Conservation (phyloP, 805 yeast genomes). For the Lachancea sp. region DNA sequence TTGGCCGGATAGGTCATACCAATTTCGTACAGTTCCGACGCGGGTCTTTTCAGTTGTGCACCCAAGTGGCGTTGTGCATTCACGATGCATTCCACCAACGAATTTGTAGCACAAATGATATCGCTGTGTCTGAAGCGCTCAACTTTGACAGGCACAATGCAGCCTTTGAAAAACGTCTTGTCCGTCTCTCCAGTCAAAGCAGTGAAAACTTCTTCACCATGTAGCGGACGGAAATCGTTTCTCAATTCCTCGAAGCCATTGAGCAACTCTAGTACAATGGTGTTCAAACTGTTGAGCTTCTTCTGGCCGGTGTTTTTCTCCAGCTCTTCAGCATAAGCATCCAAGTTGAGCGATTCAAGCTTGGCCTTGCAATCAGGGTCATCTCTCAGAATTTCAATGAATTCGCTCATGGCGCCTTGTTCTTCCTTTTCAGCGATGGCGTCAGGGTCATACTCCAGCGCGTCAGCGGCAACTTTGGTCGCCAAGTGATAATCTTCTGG, state of each 20-base stretch:
- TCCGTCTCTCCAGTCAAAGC: slow-evolving; percentile 83
- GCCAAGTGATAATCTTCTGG: slow-evolving; percentile 97
- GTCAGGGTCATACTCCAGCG: slow-evolving; percentile 92
- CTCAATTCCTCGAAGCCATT: slow-evolving; percentile 85
- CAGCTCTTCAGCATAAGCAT: slow-evolving; percentile 87
- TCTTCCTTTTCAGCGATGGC: slow-evolving; percentile 59
- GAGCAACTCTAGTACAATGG: slow-evolving; percentile 58
- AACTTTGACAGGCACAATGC: slow-evolving; percentile 73
- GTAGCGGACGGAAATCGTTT: slow-evolving; percentile 57
- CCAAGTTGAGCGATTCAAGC: slow-evolving; percentile 80
- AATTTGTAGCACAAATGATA: slow-evolving; percentile 43
- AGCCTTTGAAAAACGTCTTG: slow-evolving; percentile 59
- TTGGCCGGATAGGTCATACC: slow-evolving; percentile 89
- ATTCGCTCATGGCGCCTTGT: slow-evolving; percentile 36
- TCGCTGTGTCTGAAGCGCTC: slow-evolving; percentile 39
- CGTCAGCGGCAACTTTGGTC: slow-evolving; percentile 96
- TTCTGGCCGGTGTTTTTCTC: slow-evolving; percentile 42
- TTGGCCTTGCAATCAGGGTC: slow-evolving; percentile 69
- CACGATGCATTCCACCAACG: slow-evolving; percentile 57
- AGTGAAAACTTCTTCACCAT: slow-evolving; percentile 70
- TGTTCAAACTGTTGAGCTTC: slow-evolving; percentile 30
- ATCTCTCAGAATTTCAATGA: slow-evolving; percentile 47
- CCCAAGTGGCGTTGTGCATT: slow-evolving; percentile 42
- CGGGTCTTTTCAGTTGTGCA: slow-evolving; percentile 40
- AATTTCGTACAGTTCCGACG: slow-evolving; percentile 40